Evolutionary conservation across 2,329 filamentous ascomycete species (phyloP).

Genomic region (Claviceps arundinis): DNA sequence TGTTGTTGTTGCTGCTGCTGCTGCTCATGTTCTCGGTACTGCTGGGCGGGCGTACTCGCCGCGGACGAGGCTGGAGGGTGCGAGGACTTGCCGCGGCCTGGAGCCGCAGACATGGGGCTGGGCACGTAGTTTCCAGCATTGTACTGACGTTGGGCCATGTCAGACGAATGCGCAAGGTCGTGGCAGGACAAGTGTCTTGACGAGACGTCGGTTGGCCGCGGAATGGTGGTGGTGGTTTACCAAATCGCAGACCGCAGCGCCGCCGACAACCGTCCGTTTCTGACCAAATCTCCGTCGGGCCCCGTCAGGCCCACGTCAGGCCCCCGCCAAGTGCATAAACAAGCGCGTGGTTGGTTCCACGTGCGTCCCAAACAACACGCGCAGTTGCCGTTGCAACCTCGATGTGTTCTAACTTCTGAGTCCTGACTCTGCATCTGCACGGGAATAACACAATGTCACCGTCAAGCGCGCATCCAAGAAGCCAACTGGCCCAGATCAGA

Average conservation of each 20-base stretch:
- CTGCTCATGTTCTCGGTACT: slow-evolving; percentile 7
- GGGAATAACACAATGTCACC: too few species aligned
- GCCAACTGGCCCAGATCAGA: too few species aligned
- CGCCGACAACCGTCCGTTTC: not conserved
- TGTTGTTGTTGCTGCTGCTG: slow-evolving; percentile 6
- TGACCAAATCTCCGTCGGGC: too few species aligned
- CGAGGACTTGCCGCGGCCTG: slow-evolving; percentile 4
- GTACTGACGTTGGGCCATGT: slow-evolving; percentile 12
- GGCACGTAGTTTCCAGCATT: slow-evolving; percentile 8
- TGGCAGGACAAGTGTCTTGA: slow-evolving; percentile 3
- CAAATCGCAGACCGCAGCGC: not conserved
- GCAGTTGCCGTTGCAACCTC: too few species aligned
- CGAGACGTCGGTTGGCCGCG: slow-evolving; percentile 20
- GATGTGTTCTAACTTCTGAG: too few species aligned
- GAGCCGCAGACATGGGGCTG: slow-evolving; percentile 10
- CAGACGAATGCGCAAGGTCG: slow-evolving; percentile 3
- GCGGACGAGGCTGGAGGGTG: slow-evolving; percentile 3
- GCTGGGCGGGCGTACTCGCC: slow-evolving; percentile 2
- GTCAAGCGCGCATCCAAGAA: too few species aligned
- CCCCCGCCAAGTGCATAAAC: too few species aligned
- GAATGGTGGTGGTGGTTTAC: slow-evolving; percentile 11
- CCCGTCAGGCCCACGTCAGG: too few species aligned
- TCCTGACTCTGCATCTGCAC: too few species aligned
- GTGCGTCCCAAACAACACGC: too few species aligned
- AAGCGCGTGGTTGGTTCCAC: too few species aligned